These are phyloP conservation scores for Eruca vesicaria DNA, from an alignment of 441 rosid genomes.

Conservation along the genomic window DNA sequence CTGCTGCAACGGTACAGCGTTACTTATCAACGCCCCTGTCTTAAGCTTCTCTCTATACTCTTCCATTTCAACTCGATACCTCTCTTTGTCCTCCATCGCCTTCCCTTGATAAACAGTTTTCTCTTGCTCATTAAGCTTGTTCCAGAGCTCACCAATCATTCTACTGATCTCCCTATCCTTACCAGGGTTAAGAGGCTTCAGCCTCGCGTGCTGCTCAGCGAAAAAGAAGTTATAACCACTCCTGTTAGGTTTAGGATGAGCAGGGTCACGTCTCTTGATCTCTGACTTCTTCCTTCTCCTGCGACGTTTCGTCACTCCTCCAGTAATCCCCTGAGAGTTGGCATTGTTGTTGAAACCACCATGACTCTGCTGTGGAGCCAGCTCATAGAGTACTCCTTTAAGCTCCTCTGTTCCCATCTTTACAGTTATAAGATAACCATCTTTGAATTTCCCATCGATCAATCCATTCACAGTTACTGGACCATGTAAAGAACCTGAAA, in stretches of 20 bases:
- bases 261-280: conserved; percentile 90
- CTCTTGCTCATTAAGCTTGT: conserved; percentile 60
- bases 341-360: not conserved
- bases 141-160: conserved; percentile 98
- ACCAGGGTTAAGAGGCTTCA: conserved; percentile 89
- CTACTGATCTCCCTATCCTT: conserved; percentile 91
- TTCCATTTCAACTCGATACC: conserved; percentile 89
- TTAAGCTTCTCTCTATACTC: conserved; percentile 68
- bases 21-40: conserved; percentile 55
- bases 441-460: conserved; percentile 92
- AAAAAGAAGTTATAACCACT: conserved; percentile 97
- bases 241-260: conserved; percentile 90
- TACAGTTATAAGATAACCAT: conserved; percentile 89
- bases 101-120: conserved; percentile 78
- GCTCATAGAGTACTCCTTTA: conserved; percentile 80
- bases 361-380: conserved; percentile 21
- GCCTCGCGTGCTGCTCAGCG: conserved; percentile 87
- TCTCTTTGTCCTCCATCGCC: conserved; percentile 82
- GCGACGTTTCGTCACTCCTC: conserved; percentile 55
- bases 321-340: conserved; percentile 20
- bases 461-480: conserved; percentile 64
- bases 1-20: conserved; percentile 77
- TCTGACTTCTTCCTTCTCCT: conserved; percentile 82
- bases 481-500: conserved; percentile 40
- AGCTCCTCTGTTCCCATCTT: conserved; percentile 75